Conservation (phyloP, 208 protist genomes). For the Trypanosoma grayi region DNA sequence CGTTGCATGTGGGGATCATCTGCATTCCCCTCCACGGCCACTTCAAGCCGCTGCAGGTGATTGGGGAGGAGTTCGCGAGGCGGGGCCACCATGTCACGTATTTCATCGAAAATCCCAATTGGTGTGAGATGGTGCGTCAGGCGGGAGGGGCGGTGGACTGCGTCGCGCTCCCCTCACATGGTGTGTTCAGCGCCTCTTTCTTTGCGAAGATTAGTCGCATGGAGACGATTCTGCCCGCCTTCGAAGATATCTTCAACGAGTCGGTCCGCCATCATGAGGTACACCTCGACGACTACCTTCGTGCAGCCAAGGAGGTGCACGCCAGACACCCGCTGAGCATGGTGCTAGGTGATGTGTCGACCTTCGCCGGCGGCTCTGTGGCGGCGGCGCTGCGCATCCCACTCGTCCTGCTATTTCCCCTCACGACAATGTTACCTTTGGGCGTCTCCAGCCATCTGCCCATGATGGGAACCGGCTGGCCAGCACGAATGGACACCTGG, state of each 20-base stretch:
- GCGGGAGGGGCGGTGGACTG: conserved; percentile 22
- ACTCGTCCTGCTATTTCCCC: conserved; percentile 37
- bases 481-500: conserved; percentile 29
- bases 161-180: conserved; percentile 24
- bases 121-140: conserved; percentile 33
- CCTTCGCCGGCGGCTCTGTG: conserved; percentile 33
- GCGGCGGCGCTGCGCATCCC: conserved; percentile 30
- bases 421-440: conserved; percentile 36
- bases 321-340: conserved; percentile 32
- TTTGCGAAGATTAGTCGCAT: conserved; percentile 14
- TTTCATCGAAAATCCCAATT: conserved; percentile 38
- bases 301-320: conserved; percentile 22
- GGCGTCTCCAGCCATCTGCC: conserved; percentile 38
- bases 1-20: conserved; percentile 48
- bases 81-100: conserved; percentile 52
- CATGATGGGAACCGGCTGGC: conserved; percentile 34
- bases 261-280: conserved; percentile 36
- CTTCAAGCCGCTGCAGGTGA: conserved; percentile 39
- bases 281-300: conserved; percentile 32
- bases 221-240: conserved; percentile 13
- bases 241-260: conserved; percentile 23
- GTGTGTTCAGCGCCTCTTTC: conserved; percentile 20
- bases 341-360: conserved; percentile 44
- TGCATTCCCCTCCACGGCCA: conserved; percentile 47
- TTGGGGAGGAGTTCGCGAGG: conserved; percentile 40